Evolutionary conservation across 1,284 basidiomycete species (phyloP).

Genomic region (Porogramme epimiltina): DNA sequence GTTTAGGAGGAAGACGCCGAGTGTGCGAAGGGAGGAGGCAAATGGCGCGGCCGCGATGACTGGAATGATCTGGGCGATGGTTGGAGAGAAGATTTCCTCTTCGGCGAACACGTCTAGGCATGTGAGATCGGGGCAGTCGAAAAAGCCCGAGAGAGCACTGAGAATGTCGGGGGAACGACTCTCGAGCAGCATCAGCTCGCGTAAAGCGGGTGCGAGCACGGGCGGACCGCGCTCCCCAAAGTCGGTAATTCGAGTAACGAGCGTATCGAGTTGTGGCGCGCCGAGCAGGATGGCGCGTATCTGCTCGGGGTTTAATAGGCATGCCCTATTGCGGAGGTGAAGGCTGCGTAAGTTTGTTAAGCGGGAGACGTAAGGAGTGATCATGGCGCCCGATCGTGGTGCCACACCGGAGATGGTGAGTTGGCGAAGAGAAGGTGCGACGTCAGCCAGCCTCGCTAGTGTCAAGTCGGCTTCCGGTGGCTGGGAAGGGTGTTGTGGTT

Average conservation of each 20-base stretch:
- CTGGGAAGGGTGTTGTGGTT: background rate
- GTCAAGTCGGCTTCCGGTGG: background rate
- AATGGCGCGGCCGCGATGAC: slow-evolving; percentile 5
- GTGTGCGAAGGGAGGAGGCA: slow-evolving; percentile 4
- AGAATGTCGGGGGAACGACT: slow-evolving; percentile 2
- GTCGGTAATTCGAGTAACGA: slow-evolving; percentile 3
- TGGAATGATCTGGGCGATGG: background rate
- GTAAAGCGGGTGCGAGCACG: background rate
- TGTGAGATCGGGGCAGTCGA: slow-evolving; percentile 5
- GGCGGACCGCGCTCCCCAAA: background rate
- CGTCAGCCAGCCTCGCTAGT: background rate
- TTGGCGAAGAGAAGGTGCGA: slow-evolving; percentile 7
- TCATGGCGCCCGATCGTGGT: background rate
- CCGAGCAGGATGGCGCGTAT: slow-evolving; percentile 2
- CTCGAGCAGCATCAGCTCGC: slow-evolving; percentile 1
- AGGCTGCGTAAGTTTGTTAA: slow-evolving; percentile 11
- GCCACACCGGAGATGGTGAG: slow-evolving; percentile 7
- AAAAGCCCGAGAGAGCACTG: slow-evolving; percentile 1
- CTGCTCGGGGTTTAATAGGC: background rate
- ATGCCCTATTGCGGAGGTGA: slow-evolving; percentile 5
- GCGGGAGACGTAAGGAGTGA: slow-evolving; percentile 1
- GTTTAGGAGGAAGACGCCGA: slow-evolving; percentile 2
- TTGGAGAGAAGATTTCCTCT: slow-evolving; percentile 1
- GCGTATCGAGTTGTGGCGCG: slow-evolving; percentile 1
- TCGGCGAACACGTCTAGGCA: slow-evolving; percentile 1